These are phyloP conservation scores for Fusarium virguliforme DNA, from an alignment of 2,329 filamentous ascomycete species.

Conservation along the genomic window DNA sequence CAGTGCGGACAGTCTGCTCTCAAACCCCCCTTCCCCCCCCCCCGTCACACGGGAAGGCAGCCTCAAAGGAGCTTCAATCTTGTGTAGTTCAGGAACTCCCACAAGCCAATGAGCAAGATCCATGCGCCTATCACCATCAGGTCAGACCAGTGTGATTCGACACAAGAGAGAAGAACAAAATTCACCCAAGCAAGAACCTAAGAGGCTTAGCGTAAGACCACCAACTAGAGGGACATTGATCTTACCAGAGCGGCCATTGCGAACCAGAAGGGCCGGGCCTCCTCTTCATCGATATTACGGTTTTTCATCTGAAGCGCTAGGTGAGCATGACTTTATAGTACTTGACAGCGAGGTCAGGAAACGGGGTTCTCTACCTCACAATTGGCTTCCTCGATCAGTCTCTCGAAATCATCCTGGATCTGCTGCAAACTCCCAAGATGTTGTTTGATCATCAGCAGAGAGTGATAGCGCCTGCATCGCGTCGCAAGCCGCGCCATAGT, in stretches of 20 bases:
- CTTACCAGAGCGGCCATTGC: neutral
- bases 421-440: neutral
- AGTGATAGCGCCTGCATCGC: neutral
- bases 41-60: no score
- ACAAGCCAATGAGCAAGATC: no score
- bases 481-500: neutral
- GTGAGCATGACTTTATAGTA: neutral
- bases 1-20: no score
- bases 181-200: no score
- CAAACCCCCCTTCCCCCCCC: no score
- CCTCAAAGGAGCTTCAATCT: no score
- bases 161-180: no score
- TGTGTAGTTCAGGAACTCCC: no score
- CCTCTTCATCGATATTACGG: neutral
- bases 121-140: no score
- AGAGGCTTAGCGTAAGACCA: neutral
- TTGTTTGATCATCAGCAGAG: neutral
- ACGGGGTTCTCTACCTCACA: neutral
- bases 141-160: no score
- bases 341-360: neutral
- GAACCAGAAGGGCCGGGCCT: neutral
- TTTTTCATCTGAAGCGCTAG: neutral
- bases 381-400: neutral
- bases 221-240: neutral
- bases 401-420: neutral